phyloP scores from a whole-genome alignment of 345 rosid genomes.

The Brassica nigra region DNA sequence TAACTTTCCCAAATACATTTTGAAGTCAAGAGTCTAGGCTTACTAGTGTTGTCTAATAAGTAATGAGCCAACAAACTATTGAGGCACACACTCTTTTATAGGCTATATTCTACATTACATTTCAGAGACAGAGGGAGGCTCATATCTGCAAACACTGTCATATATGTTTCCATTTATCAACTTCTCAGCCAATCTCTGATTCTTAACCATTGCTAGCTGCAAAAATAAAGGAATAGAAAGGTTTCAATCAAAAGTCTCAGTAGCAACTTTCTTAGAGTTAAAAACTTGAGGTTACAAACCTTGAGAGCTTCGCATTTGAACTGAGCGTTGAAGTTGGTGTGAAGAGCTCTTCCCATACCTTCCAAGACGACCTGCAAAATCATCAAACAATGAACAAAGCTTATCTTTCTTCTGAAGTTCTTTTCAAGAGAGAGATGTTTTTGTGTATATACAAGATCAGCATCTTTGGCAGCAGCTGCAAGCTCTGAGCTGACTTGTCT shows the following conservation, averaged over 20 bases:
- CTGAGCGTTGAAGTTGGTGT: slow-evolving; percentile 79
- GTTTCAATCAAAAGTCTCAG: neutral
- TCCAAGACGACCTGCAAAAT: slow-evolving; percentile 78
- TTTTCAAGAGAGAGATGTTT: neutral
- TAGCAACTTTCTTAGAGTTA: neutral
- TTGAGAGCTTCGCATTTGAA: slow-evolving; percentile 88
- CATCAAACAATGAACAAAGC: slow-evolving; percentile 20
- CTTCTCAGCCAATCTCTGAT: slow-evolving; percentile 93
- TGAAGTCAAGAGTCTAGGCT: too few relatives aligned
- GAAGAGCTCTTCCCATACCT: slow-evolving; percentile 99
- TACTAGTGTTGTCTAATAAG: too few relatives aligned
- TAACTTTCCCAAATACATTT: too few relatives aligned
- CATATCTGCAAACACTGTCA: slow-evolving; percentile 91
- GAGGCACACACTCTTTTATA: slow-evolving; percentile 5
- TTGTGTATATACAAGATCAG: slow-evolving; percentile 73
- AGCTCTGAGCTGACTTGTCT: slow-evolving; percentile 99
- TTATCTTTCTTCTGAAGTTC: neutral
- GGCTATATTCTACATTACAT: slow-evolving; percentile 15
- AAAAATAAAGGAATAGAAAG: slow-evolving; percentile 20
- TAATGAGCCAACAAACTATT: neutral
- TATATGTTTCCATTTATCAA: slow-evolving; percentile 82
- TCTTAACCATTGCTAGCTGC: slow-evolving; percentile 99
- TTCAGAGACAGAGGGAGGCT: slow-evolving; percentile 46
- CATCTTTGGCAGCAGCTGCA: slow-evolving; percentile 89
- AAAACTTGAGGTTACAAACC: slow-evolving; percentile 47